These are phyloP conservation scores for Stylonectria norvegica DNA, from an alignment of 2,329 filamentous ascomycete genomes.

Conservation along the genomic window DNA sequence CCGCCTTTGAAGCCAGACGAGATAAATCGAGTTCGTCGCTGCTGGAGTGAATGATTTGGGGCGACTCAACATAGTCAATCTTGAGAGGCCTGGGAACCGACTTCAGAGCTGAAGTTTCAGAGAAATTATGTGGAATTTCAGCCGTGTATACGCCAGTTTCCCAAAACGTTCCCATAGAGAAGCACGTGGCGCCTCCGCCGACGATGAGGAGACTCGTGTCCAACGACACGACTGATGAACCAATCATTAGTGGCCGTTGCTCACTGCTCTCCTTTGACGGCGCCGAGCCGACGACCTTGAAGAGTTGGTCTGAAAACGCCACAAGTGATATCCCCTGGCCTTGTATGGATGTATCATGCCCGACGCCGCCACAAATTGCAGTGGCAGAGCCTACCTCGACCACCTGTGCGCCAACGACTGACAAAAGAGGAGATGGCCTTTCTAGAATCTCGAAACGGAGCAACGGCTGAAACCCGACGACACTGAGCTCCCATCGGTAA, in stretches of 20 bases:
- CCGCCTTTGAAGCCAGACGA: constrained; percentile 10
- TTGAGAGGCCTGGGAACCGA: background rate
- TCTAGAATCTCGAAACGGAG: constrained; percentile 24
- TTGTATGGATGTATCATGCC: constrained; percentile 23
- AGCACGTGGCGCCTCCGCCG: constrained; percentile 83
- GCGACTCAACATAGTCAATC: constrained; percentile 27
- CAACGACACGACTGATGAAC: constrained; percentile 55
- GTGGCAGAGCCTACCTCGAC: constrained; percentile 19
- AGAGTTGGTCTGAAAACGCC: constrained; percentile 34
- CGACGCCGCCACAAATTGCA: constrained; percentile 34
- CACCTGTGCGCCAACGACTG: constrained; percentile 33
- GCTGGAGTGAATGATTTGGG: constrained; percentile 19
- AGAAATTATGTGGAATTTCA: background rate
- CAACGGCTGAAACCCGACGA: constrained; percentile 31
- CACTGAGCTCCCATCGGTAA: constrained; percentile 60
- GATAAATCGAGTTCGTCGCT: constrained; percentile 3
- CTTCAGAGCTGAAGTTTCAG: background rate
- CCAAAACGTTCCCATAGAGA: constrained; percentile 87
- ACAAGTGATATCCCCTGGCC: constrained; percentile 29
- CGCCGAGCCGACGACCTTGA: constrained; percentile 7
- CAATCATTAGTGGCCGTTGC: constrained; percentile 62
- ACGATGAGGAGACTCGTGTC: constrained; percentile 57
- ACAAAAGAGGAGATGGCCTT: constrained; percentile 14
- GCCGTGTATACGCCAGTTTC: constrained; percentile 55
- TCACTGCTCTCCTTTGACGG: constrained; percentile 3